Evolutionary conservation across 2,329 filamentous ascomycete species (phyloP).

Genomic region (Fusarium odoratissimum): DNA sequence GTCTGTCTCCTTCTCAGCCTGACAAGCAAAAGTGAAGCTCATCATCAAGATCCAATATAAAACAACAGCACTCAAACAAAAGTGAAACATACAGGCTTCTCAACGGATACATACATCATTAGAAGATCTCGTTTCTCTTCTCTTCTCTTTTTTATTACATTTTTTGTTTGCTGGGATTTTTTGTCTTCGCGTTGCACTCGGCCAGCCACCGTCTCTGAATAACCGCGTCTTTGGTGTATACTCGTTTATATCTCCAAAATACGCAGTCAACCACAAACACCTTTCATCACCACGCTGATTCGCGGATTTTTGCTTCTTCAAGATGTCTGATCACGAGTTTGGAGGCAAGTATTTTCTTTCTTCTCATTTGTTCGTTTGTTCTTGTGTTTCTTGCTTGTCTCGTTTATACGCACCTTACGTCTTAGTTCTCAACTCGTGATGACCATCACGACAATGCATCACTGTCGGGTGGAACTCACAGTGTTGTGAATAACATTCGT

Average conservation of each 20-base stretch:
- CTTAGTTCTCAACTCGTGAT: conserved; percentile 3
- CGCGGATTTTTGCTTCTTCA: conserved; percentile 23
- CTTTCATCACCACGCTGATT: conserved; percentile 2
- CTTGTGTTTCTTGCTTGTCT: neutral
- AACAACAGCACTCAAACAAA: conserved; percentile 6
- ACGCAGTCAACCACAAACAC: conserved; percentile 18
- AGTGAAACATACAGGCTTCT: conserved; percentile 7
- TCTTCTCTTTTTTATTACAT: neutral
- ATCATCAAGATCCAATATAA: conserved; percentile 21
- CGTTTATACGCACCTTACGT: conserved; percentile 5
- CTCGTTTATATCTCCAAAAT: neutral
- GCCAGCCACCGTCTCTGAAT: conserved; percentile 17
- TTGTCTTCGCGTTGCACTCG: conserved; percentile 19
- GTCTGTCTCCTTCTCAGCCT: conserved; percentile 37
- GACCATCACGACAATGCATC: conserved; percentile 24
- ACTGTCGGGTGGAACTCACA: conserved; percentile 5
- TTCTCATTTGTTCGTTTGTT: conserved; percentile 19
- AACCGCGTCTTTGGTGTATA: conserved; percentile 35
- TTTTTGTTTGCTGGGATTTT: neutral
- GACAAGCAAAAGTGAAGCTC: conserved; percentile 14
- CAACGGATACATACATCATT: neutral
- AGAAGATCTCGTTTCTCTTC: neutral
- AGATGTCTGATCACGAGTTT: conserved; percentile 76
- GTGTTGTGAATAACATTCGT: neutral
- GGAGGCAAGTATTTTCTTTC: conserved; percentile 60